Base-by-base conservation (phyloP, 257 asterid species). In the Haberlea rhodopensis region DNA sequence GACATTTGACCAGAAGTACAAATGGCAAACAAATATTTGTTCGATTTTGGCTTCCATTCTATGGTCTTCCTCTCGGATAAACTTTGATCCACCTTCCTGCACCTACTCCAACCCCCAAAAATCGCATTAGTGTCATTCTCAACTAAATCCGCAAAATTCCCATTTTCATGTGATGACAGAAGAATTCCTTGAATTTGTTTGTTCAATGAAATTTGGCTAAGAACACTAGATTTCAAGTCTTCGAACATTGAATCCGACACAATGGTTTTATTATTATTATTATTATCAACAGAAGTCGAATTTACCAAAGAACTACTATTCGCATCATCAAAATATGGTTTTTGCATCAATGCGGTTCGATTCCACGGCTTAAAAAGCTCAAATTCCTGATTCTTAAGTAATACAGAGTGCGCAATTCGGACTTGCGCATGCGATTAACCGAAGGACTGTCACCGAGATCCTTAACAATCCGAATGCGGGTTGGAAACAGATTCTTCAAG, bases 1-100 rank as follows among this genome's bases (percentile, higher is more conserved):
- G 97, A 94, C 96, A 94, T 90, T 76, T 94, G 99, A 10, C 99
- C 96, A 1, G 97, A 94, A 20, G 77, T 83, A 51, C 99, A 94
- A 52, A 94, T 79, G 0, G 96, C 96, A 67, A 94, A 82, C 81
- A 94, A 79, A 64, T 83, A 88, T 89, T 86, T 94, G 78, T 79
- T 73, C 2, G 86, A 51, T 69, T 66, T 83, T 26, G 97, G 99
- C 56, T 88, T 81, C 99, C 97, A 94, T 31, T 86, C 95, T 8
- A 83, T 72, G 1, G 92, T 90, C 71, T 63, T 84, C 87, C 89
- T 84, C 51, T 76, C 84, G 0, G 85, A 62, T 0, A 83, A 73
- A 76, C 75, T 82, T 81, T 75, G 91, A 68, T 90, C 92, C 68
- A 79, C 85, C 83, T 80, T 87, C 66, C 66, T 60, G 62, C 99